phyloP scores from a whole-genome alignment of 495 filamentous ascomycete genomes.

The Penicillium lagena region DNA sequence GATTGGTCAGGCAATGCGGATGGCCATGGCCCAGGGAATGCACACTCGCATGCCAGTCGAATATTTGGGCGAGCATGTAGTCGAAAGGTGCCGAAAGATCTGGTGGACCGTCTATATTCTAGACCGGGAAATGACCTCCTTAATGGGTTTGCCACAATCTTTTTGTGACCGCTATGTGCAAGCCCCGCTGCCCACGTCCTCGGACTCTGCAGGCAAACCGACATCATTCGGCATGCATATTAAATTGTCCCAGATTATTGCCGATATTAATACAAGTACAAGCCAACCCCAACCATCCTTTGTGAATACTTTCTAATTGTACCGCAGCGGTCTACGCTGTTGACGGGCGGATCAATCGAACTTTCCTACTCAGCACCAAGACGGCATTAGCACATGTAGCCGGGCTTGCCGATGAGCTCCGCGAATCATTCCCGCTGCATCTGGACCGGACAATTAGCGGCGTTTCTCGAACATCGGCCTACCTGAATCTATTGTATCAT shows the following conservation, averaged over 20 bases:
- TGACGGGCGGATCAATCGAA: slow-evolving; percentile 34
- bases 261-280: slow-evolving; percentile 34
- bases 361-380: slow-evolving; percentile 35
- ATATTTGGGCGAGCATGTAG: slow-evolving; percentile 21
- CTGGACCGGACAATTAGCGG: slow-evolving; percentile 28
- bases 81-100: slow-evolving; percentile 33
- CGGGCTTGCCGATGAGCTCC: slow-evolving; percentile 29
- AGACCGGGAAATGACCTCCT: slow-evolving; percentile 38
- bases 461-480: slow-evolving; percentile 32
- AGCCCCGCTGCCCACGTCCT: slow-evolving; percentile 26
- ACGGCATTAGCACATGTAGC: slow-evolving; percentile 31
- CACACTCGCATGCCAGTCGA: slow-evolving; percentile 37
- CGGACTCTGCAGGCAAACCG: slow-evolving; percentile 24
- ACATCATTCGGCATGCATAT: slow-evolving; percentile 35
- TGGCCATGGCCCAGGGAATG: slow-evolving; percentile 37
- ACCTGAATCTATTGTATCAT: slow-evolving; percentile 39
- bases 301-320: neutral
- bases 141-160: slow-evolving; percentile 37
- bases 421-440: slow-evolving; percentile 24
- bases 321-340: slow-evolving; percentile 36
- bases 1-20: slow-evolving; percentile 39
- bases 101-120: slow-evolving; percentile 44
- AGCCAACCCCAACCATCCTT: neutral
- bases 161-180: slow-evolving; percentile 32
- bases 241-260: slow-evolving; percentile 33